Evolutionary conservation across 2,329 filamentous ascomycete genomes (phyloP).

Genomic region (Ophiocordyceps sinensis): DNA sequence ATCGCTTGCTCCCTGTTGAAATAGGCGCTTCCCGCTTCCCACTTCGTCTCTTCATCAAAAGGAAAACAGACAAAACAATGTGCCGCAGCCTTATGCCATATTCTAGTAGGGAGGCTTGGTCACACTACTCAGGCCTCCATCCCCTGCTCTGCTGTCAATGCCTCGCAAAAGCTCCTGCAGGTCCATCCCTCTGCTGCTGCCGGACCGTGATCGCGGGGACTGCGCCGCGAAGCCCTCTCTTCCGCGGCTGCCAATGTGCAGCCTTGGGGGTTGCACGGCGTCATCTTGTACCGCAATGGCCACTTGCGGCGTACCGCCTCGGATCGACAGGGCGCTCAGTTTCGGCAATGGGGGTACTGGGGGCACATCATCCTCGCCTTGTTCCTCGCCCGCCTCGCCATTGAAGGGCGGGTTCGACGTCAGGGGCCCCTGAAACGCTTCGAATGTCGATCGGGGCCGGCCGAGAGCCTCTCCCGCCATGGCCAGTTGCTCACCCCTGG

Average conservation of each 20-base stretch:
- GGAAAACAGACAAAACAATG: background rate
- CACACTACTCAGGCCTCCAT: slow-evolving; percentile 29
- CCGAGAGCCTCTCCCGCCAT: slow-evolving; percentile 15
- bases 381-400: slow-evolving; percentile 12
- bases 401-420: slow-evolving; percentile 26
- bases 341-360: slow-evolving; percentile 41
- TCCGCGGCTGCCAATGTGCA: slow-evolving; percentile 27
- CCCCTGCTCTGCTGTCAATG: slow-evolving; percentile 33
- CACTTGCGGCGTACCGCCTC: slow-evolving; percentile 11
- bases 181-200: slow-evolving; percentile 24
- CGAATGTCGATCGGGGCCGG: slow-evolving; percentile 15
- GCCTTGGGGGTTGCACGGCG: slow-evolving; percentile 13
- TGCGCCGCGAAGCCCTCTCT: slow-evolving; percentile 22
- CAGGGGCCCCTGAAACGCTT: slow-evolving; percentile 25
- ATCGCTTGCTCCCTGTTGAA: background rate
- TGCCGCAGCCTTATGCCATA: background rate
- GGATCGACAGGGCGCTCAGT: slow-evolving; percentile 15
- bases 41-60: background rate
- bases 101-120: slow-evolving; percentile 33
- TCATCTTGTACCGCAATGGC: slow-evolving; percentile 21
- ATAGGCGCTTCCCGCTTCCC: background rate
- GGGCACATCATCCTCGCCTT: slow-evolving; percentile 27
- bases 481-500: slow-evolving; percentile 14
- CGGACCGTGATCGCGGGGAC: slow-evolving; percentile 18
- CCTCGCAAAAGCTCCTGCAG: slow-evolving; percentile 33